These are phyloP conservation scores for Mycena filopes DNA, from an alignment of 768 basidiomycete species.

Conservation along the genomic window DNA sequence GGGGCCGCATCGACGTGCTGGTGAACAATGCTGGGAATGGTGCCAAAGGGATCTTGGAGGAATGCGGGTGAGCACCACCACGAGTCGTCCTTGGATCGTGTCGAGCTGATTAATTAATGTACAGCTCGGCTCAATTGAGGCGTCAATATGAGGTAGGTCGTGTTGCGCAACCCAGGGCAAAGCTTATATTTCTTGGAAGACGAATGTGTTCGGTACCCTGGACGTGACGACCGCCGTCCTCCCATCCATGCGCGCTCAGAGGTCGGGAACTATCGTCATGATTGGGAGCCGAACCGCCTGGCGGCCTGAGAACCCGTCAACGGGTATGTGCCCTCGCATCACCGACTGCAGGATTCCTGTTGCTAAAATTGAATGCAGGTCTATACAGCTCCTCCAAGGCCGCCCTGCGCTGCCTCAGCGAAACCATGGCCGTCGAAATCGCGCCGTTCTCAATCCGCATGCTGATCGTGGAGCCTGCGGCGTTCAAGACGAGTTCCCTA, in stretches of 20 bases:
- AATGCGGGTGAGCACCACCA: slow-evolving; percentile 52
- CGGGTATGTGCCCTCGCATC: slow-evolving; percentile 21
- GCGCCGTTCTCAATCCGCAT: slow-evolving; percentile 51
- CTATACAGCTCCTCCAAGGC: slow-evolving; percentile 53
- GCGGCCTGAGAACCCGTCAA: slow-evolving; percentile 47
- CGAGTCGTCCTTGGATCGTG: too few species aligned
- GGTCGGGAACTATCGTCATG: slow-evolving; percentile 51
- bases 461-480: slow-evolving; percentile 52
- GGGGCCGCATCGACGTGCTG: slow-evolving; percentile 54
- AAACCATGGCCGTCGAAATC: slow-evolving; percentile 51
- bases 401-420: slow-evolving; percentile 50
- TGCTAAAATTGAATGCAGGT: slow-evolving; percentile 29
- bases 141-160: slow-evolving; percentile 23
- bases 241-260: slow-evolving; percentile 46
- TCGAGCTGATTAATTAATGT: neutral
- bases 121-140: slow-evolving; percentile 20
- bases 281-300: slow-evolving; percentile 51
- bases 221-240: slow-evolving; percentile 58
- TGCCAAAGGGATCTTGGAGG: slow-evolving; percentile 48
- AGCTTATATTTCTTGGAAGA: slow-evolving; percentile 23
- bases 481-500: slow-evolving; percentile 49
- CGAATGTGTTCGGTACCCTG: slow-evolving; percentile 56
- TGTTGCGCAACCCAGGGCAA: neutral
- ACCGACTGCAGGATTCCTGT: neutral
- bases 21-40: slow-evolving; percentile 60